These are phyloP conservation scores for Zygosaccharomyces kombuchaensis DNA, from an alignment of 805 yeast species.

Conservation along the genomic window DNA sequence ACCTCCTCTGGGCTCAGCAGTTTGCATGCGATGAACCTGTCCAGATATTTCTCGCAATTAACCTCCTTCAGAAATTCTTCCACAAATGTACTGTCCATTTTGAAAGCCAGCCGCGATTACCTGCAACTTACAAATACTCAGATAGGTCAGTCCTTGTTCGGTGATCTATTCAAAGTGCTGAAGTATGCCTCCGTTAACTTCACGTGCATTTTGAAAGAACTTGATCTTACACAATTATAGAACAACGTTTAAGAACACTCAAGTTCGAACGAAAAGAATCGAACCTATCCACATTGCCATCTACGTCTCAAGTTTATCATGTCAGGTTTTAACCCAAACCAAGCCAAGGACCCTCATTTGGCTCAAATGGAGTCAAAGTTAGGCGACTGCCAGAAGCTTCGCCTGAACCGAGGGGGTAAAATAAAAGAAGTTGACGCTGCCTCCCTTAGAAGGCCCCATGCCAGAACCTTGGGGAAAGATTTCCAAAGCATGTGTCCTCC, in stretches of 20 bases:
- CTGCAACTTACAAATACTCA: not conserved
- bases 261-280: not conserved
- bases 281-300: not conserved
- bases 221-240: not conserved
- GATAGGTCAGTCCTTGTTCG: not conserved
- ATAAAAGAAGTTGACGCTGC: constrained; percentile 21
- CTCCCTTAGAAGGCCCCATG: constrained; percentile 25
- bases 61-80: constrained; percentile 22
- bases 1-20: constrained; percentile 26
- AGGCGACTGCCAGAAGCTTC: constrained; percentile 11
- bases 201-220: not conserved
- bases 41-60: constrained; percentile 23
- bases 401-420: constrained; percentile 22
- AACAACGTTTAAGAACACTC: not conserved
- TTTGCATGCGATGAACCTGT: constrained; percentile 18
- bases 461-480: constrained; percentile 12
- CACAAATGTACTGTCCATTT: constrained; percentile 15
- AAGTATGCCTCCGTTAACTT: not conserved
- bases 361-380: not conserved
- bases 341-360: not conserved
- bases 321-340: not conserved
- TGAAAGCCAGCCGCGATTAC: not conserved
- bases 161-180: no score
- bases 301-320: not conserved
- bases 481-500: not conserved